Percentiles rank a stretch among this genome's conserved stretches.
phyloP scores from a whole-genome alignment of 2,329 filamentous ascomycete genomes.

The Beauveria rudraprayagi region DNA sequence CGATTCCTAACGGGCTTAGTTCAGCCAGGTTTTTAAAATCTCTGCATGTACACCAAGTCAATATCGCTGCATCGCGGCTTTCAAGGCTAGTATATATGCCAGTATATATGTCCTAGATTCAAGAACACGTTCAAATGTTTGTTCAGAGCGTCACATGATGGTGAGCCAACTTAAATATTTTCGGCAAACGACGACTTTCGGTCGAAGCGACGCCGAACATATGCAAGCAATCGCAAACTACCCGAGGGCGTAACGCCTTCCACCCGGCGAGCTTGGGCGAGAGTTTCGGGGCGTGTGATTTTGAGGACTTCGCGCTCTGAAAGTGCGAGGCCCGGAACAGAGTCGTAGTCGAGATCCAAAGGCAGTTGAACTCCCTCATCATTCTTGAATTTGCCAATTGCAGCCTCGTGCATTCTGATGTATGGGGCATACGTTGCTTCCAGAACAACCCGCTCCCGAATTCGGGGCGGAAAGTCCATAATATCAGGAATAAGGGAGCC shows the following conservation, averaged over 20 bases:
- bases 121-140: background rate
- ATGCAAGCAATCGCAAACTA: constrained; percentile 51
- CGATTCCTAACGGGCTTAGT: too few relatives aligned
- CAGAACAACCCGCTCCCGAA: constrained; percentile 65
- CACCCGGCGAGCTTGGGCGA: constrained; percentile 80
- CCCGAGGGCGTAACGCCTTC: constrained; percentile 67
- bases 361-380: constrained; percentile 74
- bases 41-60: background rate
- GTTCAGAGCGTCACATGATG: background rate
- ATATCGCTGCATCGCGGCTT: background rate
- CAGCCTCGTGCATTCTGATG: constrained; percentile 60
- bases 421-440: constrained; percentile 86
- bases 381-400: constrained; percentile 58
- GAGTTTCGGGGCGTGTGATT: constrained; percentile 66
- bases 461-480: constrained; percentile 42
- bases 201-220: constrained; percentile 37
- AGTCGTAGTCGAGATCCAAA: constrained; percentile 64
- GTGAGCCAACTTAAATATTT: background rate
- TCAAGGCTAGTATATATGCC: background rate
- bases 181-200: background rate
- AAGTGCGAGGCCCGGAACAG: constrained; percentile 64
- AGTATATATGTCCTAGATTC: background rate
- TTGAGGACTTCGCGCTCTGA: constrained; percentile 70
- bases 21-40: background rate
- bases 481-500: constrained; percentile 49